Base-by-base conservation (phyloP, 2,329 filamentous ascomycete genomes). In the Diaporthe helianthi region DNA sequence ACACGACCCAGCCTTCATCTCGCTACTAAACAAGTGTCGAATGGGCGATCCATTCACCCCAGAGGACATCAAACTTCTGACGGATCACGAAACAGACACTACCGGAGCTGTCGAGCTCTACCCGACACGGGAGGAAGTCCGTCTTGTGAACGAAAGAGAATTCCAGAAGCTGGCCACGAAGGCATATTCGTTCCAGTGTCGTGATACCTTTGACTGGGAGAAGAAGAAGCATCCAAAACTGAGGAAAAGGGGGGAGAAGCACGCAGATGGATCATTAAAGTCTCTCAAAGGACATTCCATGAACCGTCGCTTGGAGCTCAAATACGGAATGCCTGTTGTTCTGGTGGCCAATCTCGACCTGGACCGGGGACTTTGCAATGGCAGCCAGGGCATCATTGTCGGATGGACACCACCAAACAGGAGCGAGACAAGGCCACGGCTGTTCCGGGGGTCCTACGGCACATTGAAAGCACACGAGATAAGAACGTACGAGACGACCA, bases 21-120 rank as follows among this genome's bases (percentile, higher is more conserved):
- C 77, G 2, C 83, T 89, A 51, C 79, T 91, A 1, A 81, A 89
- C 41, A 87, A 85, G 68, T 84, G 84, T 54, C 81, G 87, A 1
- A 77, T 85, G 17, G 86, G 87, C 1, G 71, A 78, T 12, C 68
- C 72, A 0, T 77, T 87, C 0, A 74, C 77, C 0, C 26, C 44
- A 0, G 71, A 71, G 0, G 84, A 87, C 12, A 77, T 77, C 2
- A 63, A 79, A 0, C 76, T 82, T 0, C 77, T 89, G 0, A 79
- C 87, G 67, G 78, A 85, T 24, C 83, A 86, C 65, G 69, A 77
- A 0, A 81, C 79, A 4, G 75, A 81, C 3, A 81, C 81, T 0
- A 73, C 77, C 4, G 79, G 82, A 41, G 83, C 83, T 0, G 81
- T 85, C 4, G 79, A 79, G 65, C 77, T 87, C 1, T 85, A 81